phyloP scores from a whole-genome alignment of 768 basidiomycete species.

The Leccinum longicurvipes region DNA sequence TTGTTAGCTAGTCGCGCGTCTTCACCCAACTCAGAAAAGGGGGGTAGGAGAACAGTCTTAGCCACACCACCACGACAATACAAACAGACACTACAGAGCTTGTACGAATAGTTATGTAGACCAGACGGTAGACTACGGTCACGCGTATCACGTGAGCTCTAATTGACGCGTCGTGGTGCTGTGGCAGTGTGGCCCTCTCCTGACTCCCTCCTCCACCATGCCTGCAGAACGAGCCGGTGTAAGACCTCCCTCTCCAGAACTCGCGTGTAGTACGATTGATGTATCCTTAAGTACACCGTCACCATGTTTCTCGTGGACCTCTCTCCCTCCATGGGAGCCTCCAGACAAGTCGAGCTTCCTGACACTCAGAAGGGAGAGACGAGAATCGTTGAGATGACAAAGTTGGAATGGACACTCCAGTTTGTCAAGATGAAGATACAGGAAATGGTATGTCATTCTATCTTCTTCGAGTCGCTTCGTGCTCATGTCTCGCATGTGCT shows the following conservation, averaged over 20 bases:
- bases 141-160: slow-evolving; percentile 34
- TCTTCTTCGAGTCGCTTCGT: background rate
- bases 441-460: slow-evolving; percentile 64
- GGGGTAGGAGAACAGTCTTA: no score
- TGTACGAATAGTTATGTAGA: no score
- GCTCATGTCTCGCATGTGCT: background rate
- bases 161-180: slow-evolving; percentile 25
- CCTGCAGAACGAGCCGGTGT: slow-evolving; percentile 80
- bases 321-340: slow-evolving; percentile 79
- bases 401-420: slow-evolving; percentile 79
- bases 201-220: slow-evolving; percentile 43
- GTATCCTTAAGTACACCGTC: slow-evolving; percentile 61
- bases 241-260: slow-evolving; percentile 23
- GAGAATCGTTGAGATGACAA: slow-evolving; percentile 58
- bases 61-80: no score
- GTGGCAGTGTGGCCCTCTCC: slow-evolving; percentile 8
- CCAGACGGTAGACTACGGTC: background rate
- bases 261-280: slow-evolving; percentile 1
- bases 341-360: slow-evolving; percentile 54
- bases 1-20: background rate
- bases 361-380: slow-evolving; percentile 49
- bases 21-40: no score
- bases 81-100: no score
- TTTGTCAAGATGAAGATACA: slow-evolving; percentile 90
- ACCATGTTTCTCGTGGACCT: slow-evolving; percentile 89